Conservation (phyloP, 768 basidiomycete genomes). For the Cystofilobasidium capitatum region DNA sequence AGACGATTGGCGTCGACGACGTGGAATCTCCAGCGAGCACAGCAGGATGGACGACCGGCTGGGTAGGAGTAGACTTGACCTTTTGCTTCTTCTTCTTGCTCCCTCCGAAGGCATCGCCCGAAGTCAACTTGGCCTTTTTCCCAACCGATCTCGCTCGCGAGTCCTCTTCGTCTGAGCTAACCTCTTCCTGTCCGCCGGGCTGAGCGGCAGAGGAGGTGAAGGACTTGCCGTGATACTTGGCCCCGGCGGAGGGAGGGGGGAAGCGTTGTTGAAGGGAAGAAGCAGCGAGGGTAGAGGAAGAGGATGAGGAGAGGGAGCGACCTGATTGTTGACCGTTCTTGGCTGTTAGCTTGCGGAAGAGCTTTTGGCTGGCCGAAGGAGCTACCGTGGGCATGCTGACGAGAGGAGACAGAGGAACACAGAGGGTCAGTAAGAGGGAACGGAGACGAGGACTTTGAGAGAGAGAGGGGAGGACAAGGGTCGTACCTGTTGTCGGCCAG, state of each 20-base stretch:
- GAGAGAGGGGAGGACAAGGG: background rate
- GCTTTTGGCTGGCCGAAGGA: slow-evolving; percentile 5
- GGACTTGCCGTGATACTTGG: background rate
- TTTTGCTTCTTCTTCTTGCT: slow-evolving; percentile 13
- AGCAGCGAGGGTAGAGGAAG: background rate
- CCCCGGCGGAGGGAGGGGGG: background rate
- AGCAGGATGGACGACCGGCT: background rate
- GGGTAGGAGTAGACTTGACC: background rate
- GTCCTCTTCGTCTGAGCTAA: slow-evolving; percentile 12
- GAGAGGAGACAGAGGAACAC: background rate
- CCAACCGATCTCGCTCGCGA: background rate
- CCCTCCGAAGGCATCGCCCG: slow-evolving; percentile 9
- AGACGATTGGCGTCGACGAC: background rate
- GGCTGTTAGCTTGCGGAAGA: slow-evolving; percentile 18
- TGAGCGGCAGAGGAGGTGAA: background rate
- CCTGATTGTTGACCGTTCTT: background rate
- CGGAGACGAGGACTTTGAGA: too few species aligned
- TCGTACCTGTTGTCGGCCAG: slow-evolving; percentile 13
- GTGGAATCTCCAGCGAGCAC: background rate
- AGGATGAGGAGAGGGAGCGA: background rate
- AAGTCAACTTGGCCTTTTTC: background rate
- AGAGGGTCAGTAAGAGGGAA: background rate
- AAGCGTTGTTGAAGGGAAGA: background rate
- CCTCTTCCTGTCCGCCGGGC: background rate
- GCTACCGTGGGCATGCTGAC: background rate